Percentiles rank a stretch among this genome's conserved stretches.
These are phyloP conservation scores for Hyphopichia fennica DNA, from an alignment of 1,139 yeast genomes.

Conservation along the genomic window DNA sequence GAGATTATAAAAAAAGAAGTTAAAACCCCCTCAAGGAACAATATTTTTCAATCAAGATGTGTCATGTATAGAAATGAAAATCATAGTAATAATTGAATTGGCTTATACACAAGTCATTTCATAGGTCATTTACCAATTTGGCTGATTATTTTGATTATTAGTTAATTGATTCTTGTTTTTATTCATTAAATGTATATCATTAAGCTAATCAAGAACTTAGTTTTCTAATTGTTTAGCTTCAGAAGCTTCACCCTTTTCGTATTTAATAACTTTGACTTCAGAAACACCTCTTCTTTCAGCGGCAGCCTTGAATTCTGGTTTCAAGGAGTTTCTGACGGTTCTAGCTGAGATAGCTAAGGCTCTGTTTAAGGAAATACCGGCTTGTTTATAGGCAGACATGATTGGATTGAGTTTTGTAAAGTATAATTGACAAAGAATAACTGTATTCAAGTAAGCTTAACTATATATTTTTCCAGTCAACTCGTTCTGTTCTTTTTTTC, in stretches of 20 bases:
- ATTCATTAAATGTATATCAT: too few relatives aligned
- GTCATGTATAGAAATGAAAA: too few relatives aligned
- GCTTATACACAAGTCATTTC: too few relatives aligned
- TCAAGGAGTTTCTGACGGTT: constrained; percentile 84
- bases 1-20: too few relatives aligned
- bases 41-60: too few relatives aligned
- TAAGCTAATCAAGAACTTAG: background rate
- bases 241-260: constrained; percentile 61
- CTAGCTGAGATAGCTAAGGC: constrained; percentile 90
- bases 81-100: too few relatives aligned
- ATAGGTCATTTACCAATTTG: too few relatives aligned
- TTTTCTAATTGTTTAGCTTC: constrained; percentile 38
- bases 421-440: background rate
- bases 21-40: background rate
- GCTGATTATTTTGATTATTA: too few relatives aligned
- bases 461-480: too few relatives aligned
- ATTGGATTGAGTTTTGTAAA: background rate
- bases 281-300: constrained; percentile 73
- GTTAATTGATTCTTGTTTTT: too few relatives aligned
- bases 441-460: too few relatives aligned
- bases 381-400: constrained; percentile 83
- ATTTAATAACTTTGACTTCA: constrained; percentile 75
- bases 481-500: too few relatives aligned
- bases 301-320: constrained; percentile 78
- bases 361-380: constrained; percentile 85